phyloP scores from a whole-genome alignment of 495 filamentous ascomycete species.

The Talaromyces trachyspermus region DNA sequence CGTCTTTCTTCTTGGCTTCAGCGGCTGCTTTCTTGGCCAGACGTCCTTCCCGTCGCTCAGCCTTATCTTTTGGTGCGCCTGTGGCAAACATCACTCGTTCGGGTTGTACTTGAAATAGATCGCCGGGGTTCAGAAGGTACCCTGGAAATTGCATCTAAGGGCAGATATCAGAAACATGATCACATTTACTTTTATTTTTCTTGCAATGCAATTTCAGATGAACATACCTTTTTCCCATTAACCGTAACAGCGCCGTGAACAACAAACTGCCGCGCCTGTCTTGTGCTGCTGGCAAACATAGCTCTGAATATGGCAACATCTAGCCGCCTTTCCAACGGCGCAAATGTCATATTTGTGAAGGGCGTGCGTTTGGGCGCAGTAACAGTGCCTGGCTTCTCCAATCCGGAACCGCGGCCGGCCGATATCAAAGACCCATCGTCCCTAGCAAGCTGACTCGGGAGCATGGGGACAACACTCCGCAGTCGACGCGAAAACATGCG shows the following conservation, averaged over 20 bases:
- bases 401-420: constrained; percentile 72
- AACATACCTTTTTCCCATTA: constrained; percentile 83
- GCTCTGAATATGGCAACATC: constrained; percentile 89
- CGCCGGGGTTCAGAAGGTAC: constrained; percentile 93
- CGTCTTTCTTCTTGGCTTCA: constrained; percentile 16
- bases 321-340: constrained; percentile 79
- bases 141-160: constrained; percentile 90
- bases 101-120: constrained; percentile 92
- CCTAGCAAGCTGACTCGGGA: constrained; percentile 62
- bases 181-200: too few species aligned
- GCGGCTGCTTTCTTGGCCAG: constrained; percentile 19
- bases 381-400: constrained; percentile 20
- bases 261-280: constrained; percentile 90
- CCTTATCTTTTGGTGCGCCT: constrained; percentile 57
- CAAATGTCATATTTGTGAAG: constrained; percentile 89
- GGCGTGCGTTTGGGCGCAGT: constrained; percentile 45
- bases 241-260: constrained; percentile 89
- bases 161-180: too few species aligned
- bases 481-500: constrained; percentile 80
- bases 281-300: constrained; percentile 87
- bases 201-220: too few species aligned
- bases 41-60: constrained; percentile 37
- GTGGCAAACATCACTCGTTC: constrained; percentile 83
- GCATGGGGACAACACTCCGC: constrained; percentile 78
- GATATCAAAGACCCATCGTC: constrained; percentile 76